These are phyloP conservation scores for Hypocreales sp. DNA, from an alignment of 2,329 filamentous ascomycete species.

Conservation along the genomic window DNA sequence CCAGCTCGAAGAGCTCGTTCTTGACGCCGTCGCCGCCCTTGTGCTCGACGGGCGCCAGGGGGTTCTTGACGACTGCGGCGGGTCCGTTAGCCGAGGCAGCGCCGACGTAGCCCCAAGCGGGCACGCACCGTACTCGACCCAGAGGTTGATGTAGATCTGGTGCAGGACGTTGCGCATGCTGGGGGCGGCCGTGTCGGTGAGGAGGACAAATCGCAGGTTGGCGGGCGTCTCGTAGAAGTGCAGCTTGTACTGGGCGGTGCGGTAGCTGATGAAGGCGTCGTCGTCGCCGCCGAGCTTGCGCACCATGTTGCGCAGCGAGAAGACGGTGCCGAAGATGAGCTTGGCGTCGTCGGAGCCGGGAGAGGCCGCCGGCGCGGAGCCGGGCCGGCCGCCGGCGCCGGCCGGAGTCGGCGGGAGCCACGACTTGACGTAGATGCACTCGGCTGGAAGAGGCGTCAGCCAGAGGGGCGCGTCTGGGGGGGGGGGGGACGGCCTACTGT, in stretches of 20 bases:
- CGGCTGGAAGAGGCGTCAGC: slow-evolving; percentile 49
- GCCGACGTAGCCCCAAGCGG: neutral
- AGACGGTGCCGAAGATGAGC: slow-evolving; percentile 92
- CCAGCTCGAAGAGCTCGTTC: slow-evolving; percentile 57
- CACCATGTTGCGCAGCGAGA: slow-evolving; percentile 91
- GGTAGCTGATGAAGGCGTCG: slow-evolving; percentile 88
- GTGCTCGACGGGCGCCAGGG: slow-evolving; percentile 52
- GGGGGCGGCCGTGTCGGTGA: slow-evolving; percentile 76
- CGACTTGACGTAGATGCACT: slow-evolving; percentile 89
- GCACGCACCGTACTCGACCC: slow-evolving; percentile 75
- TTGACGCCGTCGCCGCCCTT: slow-evolving; percentile 52
- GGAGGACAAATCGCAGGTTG: slow-evolving; percentile 89
- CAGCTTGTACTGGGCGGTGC: slow-evolving; percentile 89
- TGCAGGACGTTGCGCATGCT: slow-evolving; percentile 92
- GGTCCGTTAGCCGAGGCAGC: neutral
- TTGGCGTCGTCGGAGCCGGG: slow-evolving; percentile 69
- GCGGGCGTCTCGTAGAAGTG: slow-evolving; percentile 98
- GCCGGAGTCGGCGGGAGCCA: slow-evolving; percentile 48
- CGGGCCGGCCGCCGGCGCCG: slow-evolving; percentile 12
- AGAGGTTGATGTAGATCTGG: slow-evolving; percentile 97
- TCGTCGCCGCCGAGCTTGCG: slow-evolving; percentile 88
- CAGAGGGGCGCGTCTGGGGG: neutral
- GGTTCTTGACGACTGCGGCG: slow-evolving; percentile 51
- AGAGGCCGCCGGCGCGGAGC: slow-evolving; percentile 6
- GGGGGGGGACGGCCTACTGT: slow-evolving; percentile 47